Percentiles rank a stretch among this genome's conserved stretches.
phyloP scores from a whole-genome alignment of 352 stramenopile species.

The Globisporangium alternatum region DNA sequence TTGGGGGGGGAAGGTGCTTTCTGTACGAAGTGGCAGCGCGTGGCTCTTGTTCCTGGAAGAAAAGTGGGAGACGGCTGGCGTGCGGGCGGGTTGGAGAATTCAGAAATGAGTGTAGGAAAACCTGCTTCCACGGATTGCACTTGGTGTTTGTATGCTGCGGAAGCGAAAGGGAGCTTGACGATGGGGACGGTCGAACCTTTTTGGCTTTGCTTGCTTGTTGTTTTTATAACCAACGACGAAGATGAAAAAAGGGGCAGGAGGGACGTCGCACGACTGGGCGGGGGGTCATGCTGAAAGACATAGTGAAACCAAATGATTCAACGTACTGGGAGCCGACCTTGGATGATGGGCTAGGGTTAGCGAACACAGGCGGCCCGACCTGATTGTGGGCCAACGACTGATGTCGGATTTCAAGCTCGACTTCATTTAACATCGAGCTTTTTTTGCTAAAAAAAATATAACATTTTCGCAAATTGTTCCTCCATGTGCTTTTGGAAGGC shows the following conservation, averaged over 20 bases:
- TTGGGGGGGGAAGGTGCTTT: neutral
- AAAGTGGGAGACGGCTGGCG: neutral
- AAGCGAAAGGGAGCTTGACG: neutral
- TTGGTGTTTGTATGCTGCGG: conserved; percentile 5
- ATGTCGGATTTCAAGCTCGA: neutral
- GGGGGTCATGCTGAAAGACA: neutral
- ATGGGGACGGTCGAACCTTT: neutral
- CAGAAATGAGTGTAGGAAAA: conserved; percentile 1
- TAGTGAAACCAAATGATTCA: conserved; percentile 4
- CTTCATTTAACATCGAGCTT: neutral
- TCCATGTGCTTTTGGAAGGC: too few relatives aligned
- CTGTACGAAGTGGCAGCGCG: neutral
- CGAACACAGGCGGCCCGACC: neutral
- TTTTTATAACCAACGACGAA: neutral
- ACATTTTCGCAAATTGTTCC: neutral
- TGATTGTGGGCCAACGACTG: neutral
- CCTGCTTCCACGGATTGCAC: neutral
- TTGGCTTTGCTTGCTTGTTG: neutral
- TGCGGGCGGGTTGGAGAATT: conserved; percentile 7
- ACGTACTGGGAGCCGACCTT: neutral
- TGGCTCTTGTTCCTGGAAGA: neutral
- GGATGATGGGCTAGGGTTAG: conserved; percentile 1
- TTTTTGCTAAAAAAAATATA: neutral
- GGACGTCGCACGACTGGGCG: neutral
- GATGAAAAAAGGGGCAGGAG: neutral